Evolutionary conservation across 2,329 filamentous ascomycete species (phyloP).

Genomic region (Sarocladium brachiariae): DNA sequence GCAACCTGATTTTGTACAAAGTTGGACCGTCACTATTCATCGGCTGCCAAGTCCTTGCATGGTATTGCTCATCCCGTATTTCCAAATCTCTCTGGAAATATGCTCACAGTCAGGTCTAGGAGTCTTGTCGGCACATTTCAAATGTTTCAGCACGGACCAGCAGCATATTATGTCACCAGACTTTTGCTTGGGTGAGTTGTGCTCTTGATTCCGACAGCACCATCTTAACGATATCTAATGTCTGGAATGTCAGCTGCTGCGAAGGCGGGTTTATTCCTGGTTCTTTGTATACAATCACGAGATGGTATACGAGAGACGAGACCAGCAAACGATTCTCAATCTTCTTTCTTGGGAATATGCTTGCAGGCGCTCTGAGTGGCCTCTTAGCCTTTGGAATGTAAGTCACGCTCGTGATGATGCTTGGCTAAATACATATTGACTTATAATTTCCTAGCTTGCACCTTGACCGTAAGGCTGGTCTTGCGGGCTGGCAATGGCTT

Average conservation of each 20-base stretch:
- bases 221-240: neutral
- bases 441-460: neutral
- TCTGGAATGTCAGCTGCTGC: neutral
- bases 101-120: neutral
- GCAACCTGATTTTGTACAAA: constrained; percentile 37
- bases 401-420: neutral
- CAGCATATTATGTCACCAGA: neutral
- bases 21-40: constrained; percentile 37
- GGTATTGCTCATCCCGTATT: neutral
- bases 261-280: constrained; percentile 17
- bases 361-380: constrained; percentile 32
- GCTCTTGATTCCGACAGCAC: neutral
- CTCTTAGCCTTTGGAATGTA: neutral
- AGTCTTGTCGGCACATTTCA: neutral
- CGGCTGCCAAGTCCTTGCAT: constrained; percentile 13
- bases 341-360: constrained; percentile 38
- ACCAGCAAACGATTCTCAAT: constrained; percentile 37
- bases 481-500: constrained; percentile 1
- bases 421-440: neutral
- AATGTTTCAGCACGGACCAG: neutral
- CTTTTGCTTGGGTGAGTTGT: neutral
- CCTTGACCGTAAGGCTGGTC: neutral
- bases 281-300: constrained; percentile 38
- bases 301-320: constrained; percentile 40
- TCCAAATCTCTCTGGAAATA: neutral